phyloP scores from a whole-genome alignment of 345 rosid genomes.

The Camelina neglecta region DNA sequence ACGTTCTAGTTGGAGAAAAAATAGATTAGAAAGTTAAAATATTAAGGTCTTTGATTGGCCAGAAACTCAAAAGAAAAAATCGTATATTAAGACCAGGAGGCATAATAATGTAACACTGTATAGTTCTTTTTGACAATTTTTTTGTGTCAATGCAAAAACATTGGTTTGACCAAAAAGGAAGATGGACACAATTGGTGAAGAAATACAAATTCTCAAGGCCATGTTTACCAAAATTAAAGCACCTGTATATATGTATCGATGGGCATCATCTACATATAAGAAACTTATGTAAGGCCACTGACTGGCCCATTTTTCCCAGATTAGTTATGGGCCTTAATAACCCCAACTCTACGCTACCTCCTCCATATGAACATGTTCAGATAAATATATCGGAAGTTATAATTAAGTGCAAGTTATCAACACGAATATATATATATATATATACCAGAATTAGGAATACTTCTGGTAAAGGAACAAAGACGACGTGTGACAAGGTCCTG shows the following conservation, averaged over 20 bases:
- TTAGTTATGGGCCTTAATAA: neutral
- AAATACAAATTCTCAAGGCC: neutral
- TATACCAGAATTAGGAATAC: slow-evolving; percentile 35
- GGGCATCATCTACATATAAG: neutral
- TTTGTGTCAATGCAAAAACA: neutral
- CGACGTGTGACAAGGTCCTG: slow-evolving; percentile 17
- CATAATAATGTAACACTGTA: neutral
- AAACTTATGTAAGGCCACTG: neutral
- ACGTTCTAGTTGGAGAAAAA: too few relatives aligned
- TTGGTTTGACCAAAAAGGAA: neutral
- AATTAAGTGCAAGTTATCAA: slow-evolving; percentile 20
- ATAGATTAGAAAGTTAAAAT: neutral
- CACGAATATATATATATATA: neutral
- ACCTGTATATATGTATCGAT: neutral
- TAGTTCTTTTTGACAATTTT: too few relatives aligned
- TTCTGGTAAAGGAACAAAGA: slow-evolving; percentile 26
- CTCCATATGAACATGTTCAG: neutral
- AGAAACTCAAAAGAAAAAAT: neutral
- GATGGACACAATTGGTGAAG: neutral
- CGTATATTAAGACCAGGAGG: neutral
- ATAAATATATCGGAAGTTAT: neutral
- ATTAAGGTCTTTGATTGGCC: slow-evolving; percentile 17
- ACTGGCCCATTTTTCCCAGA: neutral
- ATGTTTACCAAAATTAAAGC: too few relatives aligned
- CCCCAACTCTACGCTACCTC: neutral